These are phyloP conservation scores for Fusarium torulosum DNA, from an alignment of 2,329 filamentous ascomycete species.

Conservation along the genomic window DNA sequence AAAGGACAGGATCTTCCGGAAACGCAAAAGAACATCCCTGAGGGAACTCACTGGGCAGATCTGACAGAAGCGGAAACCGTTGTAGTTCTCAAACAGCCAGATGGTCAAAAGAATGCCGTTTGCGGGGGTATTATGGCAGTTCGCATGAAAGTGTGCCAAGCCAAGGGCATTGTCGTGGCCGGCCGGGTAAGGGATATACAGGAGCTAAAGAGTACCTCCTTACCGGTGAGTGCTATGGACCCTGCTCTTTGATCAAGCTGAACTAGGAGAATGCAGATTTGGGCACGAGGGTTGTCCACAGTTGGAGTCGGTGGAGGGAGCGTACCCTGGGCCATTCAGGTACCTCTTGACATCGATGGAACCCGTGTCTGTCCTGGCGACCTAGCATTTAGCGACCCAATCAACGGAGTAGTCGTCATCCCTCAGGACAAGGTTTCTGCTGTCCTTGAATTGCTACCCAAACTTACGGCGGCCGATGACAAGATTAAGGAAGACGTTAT, in stretches of 20 bases:
- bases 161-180: conserved; percentile 73
- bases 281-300: conserved; percentile 68
- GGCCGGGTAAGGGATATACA: conserved; percentile 76
- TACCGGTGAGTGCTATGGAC: conserved; percentile 64
- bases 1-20: conserved; percentile 60
- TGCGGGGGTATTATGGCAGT: conserved; percentile 83
- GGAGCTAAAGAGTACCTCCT: conserved; percentile 66
- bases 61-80: conserved; percentile 70
- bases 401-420: conserved; percentile 78
- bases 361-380: conserved; percentile 67
- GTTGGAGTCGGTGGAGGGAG: conserved; percentile 69
- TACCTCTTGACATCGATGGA: conserved; percentile 59
- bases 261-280: conserved; percentile 58
- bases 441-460: conserved; percentile 71
- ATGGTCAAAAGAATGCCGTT: conserved; percentile 75
- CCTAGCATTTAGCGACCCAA: conserved; percentile 75
- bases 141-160: conserved; percentile 73
- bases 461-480: conserved; percentile 64
- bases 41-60: conserved; percentile 77
- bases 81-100: conserved; percentile 75
- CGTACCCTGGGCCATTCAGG: conserved; percentile 66
- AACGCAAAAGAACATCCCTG: conserved; percentile 64
- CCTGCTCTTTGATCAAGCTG: conserved; percentile 25
- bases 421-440: conserved; percentile 70
- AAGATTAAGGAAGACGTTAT: conserved; percentile 74